Evolutionary conservation across 805 yeast species (phyloP).

Genomic region (Candida taoyuanica): DNA sequence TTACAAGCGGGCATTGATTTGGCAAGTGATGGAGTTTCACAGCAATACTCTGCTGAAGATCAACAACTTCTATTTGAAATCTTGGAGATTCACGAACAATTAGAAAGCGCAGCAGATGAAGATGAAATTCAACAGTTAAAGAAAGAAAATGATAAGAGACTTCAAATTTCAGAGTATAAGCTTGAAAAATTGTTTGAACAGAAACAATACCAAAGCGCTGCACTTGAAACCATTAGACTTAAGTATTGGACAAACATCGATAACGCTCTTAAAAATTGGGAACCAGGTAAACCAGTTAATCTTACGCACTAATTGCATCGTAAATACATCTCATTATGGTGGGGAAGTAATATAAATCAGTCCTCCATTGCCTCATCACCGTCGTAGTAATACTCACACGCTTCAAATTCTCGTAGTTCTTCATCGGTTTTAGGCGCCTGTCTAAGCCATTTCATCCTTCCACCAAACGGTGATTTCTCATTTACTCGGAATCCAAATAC

Average conservation of each 20-base stretch:
- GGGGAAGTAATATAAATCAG: too few relatives aligned
- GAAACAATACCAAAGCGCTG: slow-evolving; percentile 53
- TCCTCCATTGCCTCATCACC: slow-evolving; percentile 28
- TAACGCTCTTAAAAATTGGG: slow-evolving; percentile 73
- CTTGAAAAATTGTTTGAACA: slow-evolving; percentile 44
- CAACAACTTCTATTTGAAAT: slow-evolving; percentile 67
- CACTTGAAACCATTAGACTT: slow-evolving; percentile 61
- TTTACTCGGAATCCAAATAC: slow-evolving; percentile 84
- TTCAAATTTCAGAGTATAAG: slow-evolving; percentile 39
- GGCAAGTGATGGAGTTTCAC: slow-evolving; percentile 51
- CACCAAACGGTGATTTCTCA: slow-evolving; percentile 73
- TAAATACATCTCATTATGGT: background rate
- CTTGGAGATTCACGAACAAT: slow-evolving; percentile 77
- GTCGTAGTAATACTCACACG: slow-evolving; percentile 54
- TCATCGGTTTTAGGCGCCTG: slow-evolving; percentile 60
- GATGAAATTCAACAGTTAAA: slow-evolving; percentile 51
- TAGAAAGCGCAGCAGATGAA: slow-evolving; percentile 60
- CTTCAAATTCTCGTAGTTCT: slow-evolving; percentile 57
- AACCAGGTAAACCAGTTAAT: slow-evolving; percentile 23
- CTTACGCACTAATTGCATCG: slow-evolving; percentile 6
- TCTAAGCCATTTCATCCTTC: slow-evolving; percentile 95
- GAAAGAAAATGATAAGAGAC: slow-evolving; percentile 52
- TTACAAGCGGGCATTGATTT: slow-evolving; percentile 44
- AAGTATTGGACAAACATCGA: slow-evolving; percentile 83
- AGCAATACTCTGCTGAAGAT: slow-evolving; percentile 29